Evolutionary conservation across 495 filamentous ascomycete genomes (phyloP).

Genomic region (Penicillium bialowiezense): DNA sequence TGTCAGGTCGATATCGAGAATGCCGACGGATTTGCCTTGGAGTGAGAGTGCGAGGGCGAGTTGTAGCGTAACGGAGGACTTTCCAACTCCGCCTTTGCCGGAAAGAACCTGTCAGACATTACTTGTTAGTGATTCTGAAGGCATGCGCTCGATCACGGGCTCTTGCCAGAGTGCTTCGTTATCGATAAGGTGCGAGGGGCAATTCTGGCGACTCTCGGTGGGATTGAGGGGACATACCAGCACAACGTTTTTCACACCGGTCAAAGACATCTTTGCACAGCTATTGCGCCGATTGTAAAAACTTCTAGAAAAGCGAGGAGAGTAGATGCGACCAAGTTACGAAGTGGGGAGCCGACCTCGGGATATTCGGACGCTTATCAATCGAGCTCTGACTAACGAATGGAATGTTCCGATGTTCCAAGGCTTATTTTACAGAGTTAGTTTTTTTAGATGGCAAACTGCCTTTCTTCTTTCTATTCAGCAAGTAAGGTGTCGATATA

Average conservation of each 20-base stretch:
- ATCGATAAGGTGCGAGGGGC: constrained; percentile 40
- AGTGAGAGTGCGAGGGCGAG: constrained; percentile 87
- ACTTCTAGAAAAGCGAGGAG: too few species aligned
- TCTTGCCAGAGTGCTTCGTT: constrained; percentile 18
- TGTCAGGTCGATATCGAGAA: constrained; percentile 94
- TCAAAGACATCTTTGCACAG: constrained; percentile 39
- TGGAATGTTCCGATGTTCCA: too few species aligned
- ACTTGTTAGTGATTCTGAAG: constrained; percentile 1
- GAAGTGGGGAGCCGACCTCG: constrained; percentile 24
- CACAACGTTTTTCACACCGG: constrained; percentile 52
- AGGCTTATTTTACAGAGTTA: too few species aligned
- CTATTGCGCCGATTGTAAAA: neutral
- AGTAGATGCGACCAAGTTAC: too few species aligned
- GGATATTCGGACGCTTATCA: constrained; percentile 44
- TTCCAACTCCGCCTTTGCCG: constrained; percentile 96
- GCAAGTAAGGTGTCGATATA: neutral
- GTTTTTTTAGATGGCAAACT: neutral
- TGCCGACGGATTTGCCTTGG: constrained; percentile 80
- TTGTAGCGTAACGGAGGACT: constrained; percentile 94
- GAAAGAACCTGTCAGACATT: constrained; percentile 63
- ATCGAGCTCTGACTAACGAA: constrained; percentile 32
- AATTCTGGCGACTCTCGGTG: constrained; percentile 2
- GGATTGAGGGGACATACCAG: constrained; percentile 29
- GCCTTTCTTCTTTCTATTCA: constrained; percentile 1
- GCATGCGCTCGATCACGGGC: neutral